Conservation (phyloP, 2,329 filamentous ascomycete species). For the Cladosporium sp. region DNA sequence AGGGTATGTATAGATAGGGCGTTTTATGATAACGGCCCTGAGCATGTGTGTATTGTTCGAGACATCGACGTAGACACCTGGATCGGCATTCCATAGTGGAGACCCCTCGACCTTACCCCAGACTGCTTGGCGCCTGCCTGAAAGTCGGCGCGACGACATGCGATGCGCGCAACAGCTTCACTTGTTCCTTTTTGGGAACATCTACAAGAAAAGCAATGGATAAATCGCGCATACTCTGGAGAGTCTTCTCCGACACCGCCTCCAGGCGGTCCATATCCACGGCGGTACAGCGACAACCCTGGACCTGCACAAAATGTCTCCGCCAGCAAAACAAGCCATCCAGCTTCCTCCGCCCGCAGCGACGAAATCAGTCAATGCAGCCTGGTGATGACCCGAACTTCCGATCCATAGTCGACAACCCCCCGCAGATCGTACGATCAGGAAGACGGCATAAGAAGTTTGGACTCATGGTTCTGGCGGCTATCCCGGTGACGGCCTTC, state of each 20-base stretch:
- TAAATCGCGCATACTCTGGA: conserved; percentile 18
- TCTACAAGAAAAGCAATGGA: conserved; percentile 16
- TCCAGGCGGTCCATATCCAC: conserved; percentile 8
- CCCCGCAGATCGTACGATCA: conserved; percentile 71
- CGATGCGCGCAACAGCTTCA: conserved; percentile 7
- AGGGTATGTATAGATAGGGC: background rate
- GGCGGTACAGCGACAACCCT: conserved; percentile 13
- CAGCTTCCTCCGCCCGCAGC: conserved; percentile 27
- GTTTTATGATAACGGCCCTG: background rate
- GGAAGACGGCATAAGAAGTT: conserved; percentile 63
- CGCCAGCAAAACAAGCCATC: conserved; percentile 22
- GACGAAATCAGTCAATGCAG: conserved; percentile 38
- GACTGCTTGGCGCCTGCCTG: background rate
- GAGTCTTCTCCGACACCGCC: conserved; percentile 7
- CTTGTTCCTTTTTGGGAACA: no score
- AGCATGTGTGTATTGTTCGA: background rate
- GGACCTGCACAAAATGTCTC: conserved; percentile 32
- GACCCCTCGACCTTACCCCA: background rate
- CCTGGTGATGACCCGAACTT: conserved; percentile 74
- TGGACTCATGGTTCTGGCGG: conserved; percentile 37
- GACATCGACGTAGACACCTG: background rate
- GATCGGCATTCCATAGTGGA: background rate
- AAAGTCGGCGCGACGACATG: background rate
- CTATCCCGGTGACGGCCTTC: conserved; percentile 90
- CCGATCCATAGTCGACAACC: conserved; percentile 80